phyloP scores from a whole-genome alignment of 2,329 filamentous ascomycete genomes.

The Coleophoma crateriformis region DNA sequence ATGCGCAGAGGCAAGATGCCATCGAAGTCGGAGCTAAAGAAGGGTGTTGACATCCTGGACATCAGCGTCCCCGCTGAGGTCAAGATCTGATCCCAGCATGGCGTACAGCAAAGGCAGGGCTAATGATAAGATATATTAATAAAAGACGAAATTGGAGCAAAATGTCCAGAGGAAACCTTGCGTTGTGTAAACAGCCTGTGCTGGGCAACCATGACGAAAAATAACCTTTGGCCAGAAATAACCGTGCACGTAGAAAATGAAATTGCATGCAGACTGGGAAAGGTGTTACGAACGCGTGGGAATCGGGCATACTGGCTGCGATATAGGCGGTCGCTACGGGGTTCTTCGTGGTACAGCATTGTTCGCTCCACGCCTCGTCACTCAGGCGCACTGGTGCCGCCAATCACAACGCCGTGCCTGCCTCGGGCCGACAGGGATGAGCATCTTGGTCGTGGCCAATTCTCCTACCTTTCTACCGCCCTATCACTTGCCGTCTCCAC shows the following conservation, averaged over 20 bases:
- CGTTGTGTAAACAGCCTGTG: background rate
- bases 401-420: no score
- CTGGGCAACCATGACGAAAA: background rate
- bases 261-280: background rate
- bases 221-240: background rate
- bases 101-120: background rate
- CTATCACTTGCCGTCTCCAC: no score
- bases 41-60: slow-evolving; percentile 37
- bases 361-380: background rate
- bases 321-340: background rate
- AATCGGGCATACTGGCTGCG: background rate
- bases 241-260: background rate
- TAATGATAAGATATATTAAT: background rate
- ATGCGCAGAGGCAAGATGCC: slow-evolving; percentile 83
- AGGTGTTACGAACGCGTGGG: background rate
- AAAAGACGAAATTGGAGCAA: no score
- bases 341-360: background rate
- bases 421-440: no score
- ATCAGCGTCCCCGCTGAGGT: slow-evolving; percentile 19
- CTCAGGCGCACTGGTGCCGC: no score
- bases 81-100: slow-evolving; percentile 7
- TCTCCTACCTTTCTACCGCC: no score
- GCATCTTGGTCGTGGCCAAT: no score
- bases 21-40: slow-evolving; percentile 68
- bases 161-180: background rate